Conservation (phyloP, 768 basidiomycete genomes). For the Tremella fuciformis region DNA sequence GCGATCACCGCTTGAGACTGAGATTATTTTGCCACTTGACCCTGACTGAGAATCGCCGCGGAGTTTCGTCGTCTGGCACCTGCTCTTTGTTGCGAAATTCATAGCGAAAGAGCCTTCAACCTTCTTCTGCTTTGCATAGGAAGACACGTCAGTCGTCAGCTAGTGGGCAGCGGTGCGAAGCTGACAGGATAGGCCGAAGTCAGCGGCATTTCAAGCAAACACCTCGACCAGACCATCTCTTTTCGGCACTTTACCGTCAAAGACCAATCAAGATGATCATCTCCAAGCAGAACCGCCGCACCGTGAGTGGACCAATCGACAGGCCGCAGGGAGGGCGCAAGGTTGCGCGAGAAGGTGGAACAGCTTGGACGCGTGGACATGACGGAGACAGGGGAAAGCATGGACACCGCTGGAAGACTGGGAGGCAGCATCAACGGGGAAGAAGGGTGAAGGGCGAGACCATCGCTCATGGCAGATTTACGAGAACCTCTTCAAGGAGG, state of each 20-base stretch:
- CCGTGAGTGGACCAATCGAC: constrained; percentile 52
- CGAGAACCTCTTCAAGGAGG: constrained; percentile 99
- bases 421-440: background rate
- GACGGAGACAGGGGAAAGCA: background rate
- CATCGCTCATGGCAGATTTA: constrained; percentile 62
- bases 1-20: no score
- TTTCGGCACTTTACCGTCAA: constrained; percentile 16
- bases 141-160: no score
- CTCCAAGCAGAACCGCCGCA: constrained; percentile 86
- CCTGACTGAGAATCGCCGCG: no score
- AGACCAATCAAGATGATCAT: constrained; percentile 71
- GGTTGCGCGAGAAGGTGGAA: no score
- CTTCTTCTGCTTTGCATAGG: no score
- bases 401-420: background rate
- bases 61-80: no score
- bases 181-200: constrained; percentile 23
- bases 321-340: no score
- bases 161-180: no score
- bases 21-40: no score
- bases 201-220: constrained; percentile 48
- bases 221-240: constrained; percentile 29
- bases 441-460: background rate
- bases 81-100: no score
- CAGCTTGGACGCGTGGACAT: background rate
- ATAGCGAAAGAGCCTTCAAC: no score